A percentile compares a stretch with the other conserved stretches of the same genome.
These are phyloP conservation scores for Trichoderma pleuroti DNA, from an alignment of 2,329 filamentous ascomycete species.

Conservation along the genomic window DNA sequence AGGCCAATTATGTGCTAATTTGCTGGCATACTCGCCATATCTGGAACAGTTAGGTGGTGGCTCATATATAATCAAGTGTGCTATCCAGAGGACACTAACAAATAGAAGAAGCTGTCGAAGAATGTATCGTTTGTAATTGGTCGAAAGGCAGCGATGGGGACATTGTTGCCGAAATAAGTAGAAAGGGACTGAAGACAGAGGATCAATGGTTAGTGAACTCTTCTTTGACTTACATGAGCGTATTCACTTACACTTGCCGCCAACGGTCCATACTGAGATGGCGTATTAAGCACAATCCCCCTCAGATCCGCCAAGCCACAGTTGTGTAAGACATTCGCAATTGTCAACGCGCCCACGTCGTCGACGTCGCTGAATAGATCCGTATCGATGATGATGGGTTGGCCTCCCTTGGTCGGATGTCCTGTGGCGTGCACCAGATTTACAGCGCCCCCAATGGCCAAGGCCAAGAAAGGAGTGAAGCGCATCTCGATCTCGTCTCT, in stretches of 20 bases:
- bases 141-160: constrained; percentile 8
- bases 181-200: background rate
- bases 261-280: background rate
- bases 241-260: background rate
- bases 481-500: background rate
- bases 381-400: constrained; percentile 1
- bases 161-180: constrained; percentile 1
- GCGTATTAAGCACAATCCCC: background rate
- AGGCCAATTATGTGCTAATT: constrained; percentile 1
- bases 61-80: background rate
- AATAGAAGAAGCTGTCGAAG: constrained; percentile 9
- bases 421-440: background rate
- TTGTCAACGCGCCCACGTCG: background rate
- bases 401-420: background rate
- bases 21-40: constrained; percentile 6
- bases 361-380: constrained; percentile 11
- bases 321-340: constrained; percentile 3
- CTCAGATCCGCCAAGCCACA: background rate
- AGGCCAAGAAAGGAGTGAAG: background rate
- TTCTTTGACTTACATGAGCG: background rate
- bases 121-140: constrained; percentile 1
- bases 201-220: background rate
- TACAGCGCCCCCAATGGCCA: background rate
- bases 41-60: background rate
- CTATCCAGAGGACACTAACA: background rate